These are phyloP conservation scores for Chlamydomonas applanata DNA, from an alignment of 139 green algal species.

Conservation along the genomic window DNA sequence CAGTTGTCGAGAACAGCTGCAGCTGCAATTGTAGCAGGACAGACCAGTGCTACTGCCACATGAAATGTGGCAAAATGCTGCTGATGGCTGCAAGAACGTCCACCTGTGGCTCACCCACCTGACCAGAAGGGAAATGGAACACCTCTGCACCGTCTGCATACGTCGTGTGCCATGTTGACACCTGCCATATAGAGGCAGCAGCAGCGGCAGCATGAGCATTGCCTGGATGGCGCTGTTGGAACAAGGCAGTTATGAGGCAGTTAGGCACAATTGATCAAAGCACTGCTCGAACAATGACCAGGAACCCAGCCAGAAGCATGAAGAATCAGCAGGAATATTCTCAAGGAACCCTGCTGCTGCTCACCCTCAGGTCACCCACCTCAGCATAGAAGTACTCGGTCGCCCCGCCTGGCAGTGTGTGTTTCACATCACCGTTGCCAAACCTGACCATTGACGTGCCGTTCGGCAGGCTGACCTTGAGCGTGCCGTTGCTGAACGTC, in stretches of 20 bases:
- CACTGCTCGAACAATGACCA: too few species aligned
- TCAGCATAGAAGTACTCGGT: constrained; percentile 86
- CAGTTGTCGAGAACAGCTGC: too few species aligned
- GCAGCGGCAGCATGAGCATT: neutral
- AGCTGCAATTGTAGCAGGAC: too few species aligned
- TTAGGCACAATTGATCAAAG: too few species aligned
- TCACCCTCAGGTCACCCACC: constrained; percentile 41
- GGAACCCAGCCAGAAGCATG: too few species aligned
- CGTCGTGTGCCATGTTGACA: constrained; percentile 65
- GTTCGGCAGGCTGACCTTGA: constrained; percentile 39
- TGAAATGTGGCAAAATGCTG: too few species aligned
- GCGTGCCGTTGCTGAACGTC: constrained; percentile 70
- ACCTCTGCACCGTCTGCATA: constrained; percentile 73
- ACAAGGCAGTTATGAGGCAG: too few species aligned
- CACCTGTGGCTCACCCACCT: too few species aligned
- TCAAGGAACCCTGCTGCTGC: too few species aligned
- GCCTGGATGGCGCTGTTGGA: neutral
- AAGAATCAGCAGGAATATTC: too few species aligned
- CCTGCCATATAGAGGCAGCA: constrained; percentile 33
- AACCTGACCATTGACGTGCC: constrained; percentile 69
- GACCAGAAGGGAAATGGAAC: constrained; percentile 80
- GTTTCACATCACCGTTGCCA: constrained; percentile 86
- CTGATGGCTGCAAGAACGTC: too few species aligned
- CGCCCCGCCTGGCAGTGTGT: constrained; percentile 26
- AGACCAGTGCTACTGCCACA: too few species aligned